Percentiles rank a stretch among this genome's conserved stretches.
These are phyloP conservation scores for Perkinsus marinus DNA, from an alignment of 169 alveolate species.

Conservation along the genomic window DNA sequence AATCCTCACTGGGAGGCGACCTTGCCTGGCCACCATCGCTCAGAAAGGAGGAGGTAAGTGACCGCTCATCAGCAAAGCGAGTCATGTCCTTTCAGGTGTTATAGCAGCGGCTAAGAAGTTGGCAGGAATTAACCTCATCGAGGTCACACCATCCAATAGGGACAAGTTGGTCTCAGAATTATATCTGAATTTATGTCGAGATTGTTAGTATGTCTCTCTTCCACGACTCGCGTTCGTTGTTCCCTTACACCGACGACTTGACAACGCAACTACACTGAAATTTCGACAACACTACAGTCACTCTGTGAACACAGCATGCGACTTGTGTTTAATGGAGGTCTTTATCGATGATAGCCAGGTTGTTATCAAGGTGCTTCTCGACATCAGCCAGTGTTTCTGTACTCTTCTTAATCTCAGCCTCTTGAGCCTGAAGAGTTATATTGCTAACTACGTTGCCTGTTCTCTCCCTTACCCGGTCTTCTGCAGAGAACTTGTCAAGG, in stretches of 20 bases:
- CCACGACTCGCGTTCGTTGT: background rate
- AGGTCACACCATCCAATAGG: background rate
- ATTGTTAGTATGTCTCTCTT: background rate
- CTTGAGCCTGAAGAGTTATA: background rate
- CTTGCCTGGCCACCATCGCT: background rate
- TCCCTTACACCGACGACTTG: no score
- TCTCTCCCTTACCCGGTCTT: background rate
- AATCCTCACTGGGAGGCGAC: background rate
- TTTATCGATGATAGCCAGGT: background rate
- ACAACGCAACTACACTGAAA: no score
- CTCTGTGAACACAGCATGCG: background rate
- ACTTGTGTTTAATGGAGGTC: background rate
- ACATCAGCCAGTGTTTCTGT: background rate
- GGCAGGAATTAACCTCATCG: background rate
- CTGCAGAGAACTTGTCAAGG: background rate
- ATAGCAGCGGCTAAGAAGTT: background rate
- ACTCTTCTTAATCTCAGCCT: background rate
- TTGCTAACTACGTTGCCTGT: background rate
- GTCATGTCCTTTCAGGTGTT: background rate
- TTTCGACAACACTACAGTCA: background rate
- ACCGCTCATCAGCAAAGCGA: background rate
- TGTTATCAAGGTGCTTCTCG: background rate
- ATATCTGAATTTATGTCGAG: background rate
- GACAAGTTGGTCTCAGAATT: background rate
- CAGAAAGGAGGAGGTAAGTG: background rate